Evolutionary conservation across 768 basidiomycete genomes (phyloP), one percentile per base, ranked within the genome.

Genomic region (Mycena vitilis): DNA sequence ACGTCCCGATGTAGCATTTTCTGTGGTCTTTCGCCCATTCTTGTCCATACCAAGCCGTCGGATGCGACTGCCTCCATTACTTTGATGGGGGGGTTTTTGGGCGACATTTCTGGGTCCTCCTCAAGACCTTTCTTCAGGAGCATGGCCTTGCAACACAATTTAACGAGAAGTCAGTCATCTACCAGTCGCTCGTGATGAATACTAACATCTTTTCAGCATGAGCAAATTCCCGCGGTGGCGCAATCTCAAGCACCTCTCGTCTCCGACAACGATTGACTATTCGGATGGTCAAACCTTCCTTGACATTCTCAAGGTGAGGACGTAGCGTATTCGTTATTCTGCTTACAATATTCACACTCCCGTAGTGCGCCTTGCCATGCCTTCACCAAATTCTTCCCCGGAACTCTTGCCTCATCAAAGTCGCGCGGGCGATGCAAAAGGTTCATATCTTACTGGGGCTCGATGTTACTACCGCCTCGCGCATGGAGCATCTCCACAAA

Each of bases 51-150:
- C 18, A 56, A 37, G 66, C 60, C n/a, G 15, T 47, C 1, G 60
- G 60, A 25, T 68, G 62, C 23, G 66, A 68, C 47, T 57, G 53
- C 40, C 58, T 68, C 16, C 66, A 68, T 15, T 68, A 7, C 30
- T 62, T 61, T 15, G 66, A 68, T 16, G 47, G 66, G 3, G 66
- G 66, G 20, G 51, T 49, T 2, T 68, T 53, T 37, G 65, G 65
- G 10, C 65, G 65, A 15, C 65, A 66, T 38, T 23, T 66, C 2
- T 66, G 65, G 65, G 42, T 42, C 12, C 23, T 66, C n/a, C 25
- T 55, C 10, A 54, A 54, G 15, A 20, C 18, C 5, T 37, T 45
- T 45, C 52, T 66, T 18, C 49, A 56, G 36, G 1, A 16, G 1
- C 3, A 23, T 7, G 49, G 59, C 12, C 58, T 54, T 5, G 40